phyloP scores from a whole-genome alignment of 2,329 filamentous ascomycete species.

The Epichloe aotearoae region DNA sequence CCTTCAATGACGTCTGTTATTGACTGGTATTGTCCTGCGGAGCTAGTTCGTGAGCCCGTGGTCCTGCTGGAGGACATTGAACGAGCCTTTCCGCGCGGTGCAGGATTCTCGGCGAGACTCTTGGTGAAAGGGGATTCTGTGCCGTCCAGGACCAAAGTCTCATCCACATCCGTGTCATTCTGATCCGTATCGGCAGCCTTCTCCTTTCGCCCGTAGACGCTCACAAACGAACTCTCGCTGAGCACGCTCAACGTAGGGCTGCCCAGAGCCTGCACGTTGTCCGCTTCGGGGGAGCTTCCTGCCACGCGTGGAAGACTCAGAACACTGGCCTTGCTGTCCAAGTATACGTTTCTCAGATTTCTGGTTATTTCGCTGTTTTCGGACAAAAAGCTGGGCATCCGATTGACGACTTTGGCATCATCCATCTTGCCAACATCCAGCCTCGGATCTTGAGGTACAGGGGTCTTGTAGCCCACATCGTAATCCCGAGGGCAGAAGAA shows the following conservation, averaged over 20 bases:
- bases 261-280: constrained; percentile 26
- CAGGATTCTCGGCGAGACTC: background rate
- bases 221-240: constrained; percentile 55
- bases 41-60: constrained; percentile 11
- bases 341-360: constrained; percentile 46
- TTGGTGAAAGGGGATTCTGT: constrained; percentile 6
- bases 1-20: constrained; percentile 23
- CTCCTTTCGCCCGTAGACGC: constrained; percentile 40
- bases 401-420: constrained; percentile 28
- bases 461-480: constrained; percentile 15
- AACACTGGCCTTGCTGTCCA: constrained; percentile 35
- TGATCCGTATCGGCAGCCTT: constrained; percentile 18
- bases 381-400: constrained; percentile 53
- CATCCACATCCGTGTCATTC: constrained; percentile 15
- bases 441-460: constrained; percentile 8
- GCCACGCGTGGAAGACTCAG: constrained; percentile 35
- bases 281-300: constrained; percentile 25
- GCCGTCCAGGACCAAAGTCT: constrained; percentile 18
- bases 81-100: constrained; percentile 1
- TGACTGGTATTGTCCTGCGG: constrained; percentile 27
- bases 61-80: constrained; percentile 1
- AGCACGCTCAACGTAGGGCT: constrained; percentile 52
- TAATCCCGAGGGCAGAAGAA: constrained; percentile 20
- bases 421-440: constrained; percentile 12
- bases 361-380: constrained; percentile 46